Conservation (phyloP, 768 basidiomycete genomes). For the Suillus spraguei region DNA sequence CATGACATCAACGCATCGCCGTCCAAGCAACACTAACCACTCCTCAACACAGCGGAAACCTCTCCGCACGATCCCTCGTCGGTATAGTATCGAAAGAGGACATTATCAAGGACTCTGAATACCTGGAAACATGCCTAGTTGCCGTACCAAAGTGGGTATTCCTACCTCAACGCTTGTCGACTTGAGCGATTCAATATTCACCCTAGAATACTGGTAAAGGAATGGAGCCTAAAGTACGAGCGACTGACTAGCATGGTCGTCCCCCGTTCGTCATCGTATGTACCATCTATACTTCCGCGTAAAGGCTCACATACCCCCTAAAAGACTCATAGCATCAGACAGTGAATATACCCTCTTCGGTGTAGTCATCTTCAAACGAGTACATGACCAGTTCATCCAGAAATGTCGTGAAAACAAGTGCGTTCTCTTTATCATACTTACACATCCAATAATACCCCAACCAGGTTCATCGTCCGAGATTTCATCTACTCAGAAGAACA, state of each 20-base stretch:
- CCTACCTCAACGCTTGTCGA: slow-evolving; percentile 7
- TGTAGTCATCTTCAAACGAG: slow-evolving; percentile 87
- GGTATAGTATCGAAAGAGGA: slow-evolving; percentile 84
- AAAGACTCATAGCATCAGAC: slow-evolving; percentile 77
- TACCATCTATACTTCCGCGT: slow-evolving; percentile 20
- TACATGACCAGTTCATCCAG: slow-evolving; percentile 91
- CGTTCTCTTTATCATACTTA: slow-evolving; percentile 21
- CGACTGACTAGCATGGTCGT: slow-evolving; percentile 88
- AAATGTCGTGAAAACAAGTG: slow-evolving; percentile 96
- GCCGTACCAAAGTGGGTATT: slow-evolving; percentile 87
- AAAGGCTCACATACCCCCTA: slow-evolving; percentile 13
- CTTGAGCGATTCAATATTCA: slow-evolving; percentile 17
- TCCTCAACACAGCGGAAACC: slow-evolving; percentile 69
- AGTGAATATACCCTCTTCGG: slow-evolving; percentile 86
- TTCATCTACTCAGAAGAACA: slow-evolving; percentile 88
- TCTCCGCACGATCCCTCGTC: slow-evolving; percentile 86
- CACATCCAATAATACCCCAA: neutral
- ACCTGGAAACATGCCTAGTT: slow-evolving; percentile 88
- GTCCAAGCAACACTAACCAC: neutral
- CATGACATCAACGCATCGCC: slow-evolving; percentile 11
- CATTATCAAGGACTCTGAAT: slow-evolving; percentile 89
- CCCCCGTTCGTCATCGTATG: slow-evolving; percentile 86
- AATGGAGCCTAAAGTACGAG: slow-evolving; percentile 92
- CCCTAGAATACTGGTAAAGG: slow-evolving; percentile 73
- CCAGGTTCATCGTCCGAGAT: slow-evolving; percentile 92